Evolutionary conservation across 306 rosid species (phyloP), one percentile per base, ranked within the genome.

Genomic region (Clitoria ternatea): DNA sequence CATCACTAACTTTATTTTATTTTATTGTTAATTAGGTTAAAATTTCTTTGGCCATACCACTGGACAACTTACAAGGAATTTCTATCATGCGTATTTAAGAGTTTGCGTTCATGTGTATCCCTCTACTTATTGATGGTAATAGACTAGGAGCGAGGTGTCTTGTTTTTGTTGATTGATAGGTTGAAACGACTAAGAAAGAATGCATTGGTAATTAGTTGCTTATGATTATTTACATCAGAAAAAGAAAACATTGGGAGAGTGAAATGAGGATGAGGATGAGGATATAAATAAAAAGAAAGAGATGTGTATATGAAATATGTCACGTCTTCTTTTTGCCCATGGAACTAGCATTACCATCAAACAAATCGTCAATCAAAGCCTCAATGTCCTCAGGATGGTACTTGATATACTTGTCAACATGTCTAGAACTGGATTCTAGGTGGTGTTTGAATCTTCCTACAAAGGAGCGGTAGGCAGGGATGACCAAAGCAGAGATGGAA

Each of bases 341-440:
- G 7, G 96, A 73, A 0, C 59, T 4, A 17, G 82, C 30, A 53
- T 86, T 82, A 9, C 98, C 98, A 42, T 48, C 86, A 61, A 89
- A 92, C 12, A 92, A 71, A 7, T 92, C 83, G 1, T 92, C 95
- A 53, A 92, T 83, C 75, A 87, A 52, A 40, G 49, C 60, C 70
- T 92, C 98, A 62, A 92, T 85, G 59, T 92, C 98, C 2, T 92
- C 98, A 0, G 96, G 95, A 39, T 87, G 92, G 65, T 84, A 87
- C 61, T 90, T 92, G 9, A 92, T 87, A 15, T 88, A 89, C 83
- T 83, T 92, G 45, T 89, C 96, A 10, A 77, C 2, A 35, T 87
- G 88, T 65, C 75, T 89, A 26, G n/a, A n/a, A n/a, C 85, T 70
- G 1, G 87, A 57, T 47, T 87, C 85, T 61, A 92, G 53, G 78